Evolutionary conservation across 202 grass and related monocot species (phyloP).

Genomic region (Saccharum hybrid): DNA sequence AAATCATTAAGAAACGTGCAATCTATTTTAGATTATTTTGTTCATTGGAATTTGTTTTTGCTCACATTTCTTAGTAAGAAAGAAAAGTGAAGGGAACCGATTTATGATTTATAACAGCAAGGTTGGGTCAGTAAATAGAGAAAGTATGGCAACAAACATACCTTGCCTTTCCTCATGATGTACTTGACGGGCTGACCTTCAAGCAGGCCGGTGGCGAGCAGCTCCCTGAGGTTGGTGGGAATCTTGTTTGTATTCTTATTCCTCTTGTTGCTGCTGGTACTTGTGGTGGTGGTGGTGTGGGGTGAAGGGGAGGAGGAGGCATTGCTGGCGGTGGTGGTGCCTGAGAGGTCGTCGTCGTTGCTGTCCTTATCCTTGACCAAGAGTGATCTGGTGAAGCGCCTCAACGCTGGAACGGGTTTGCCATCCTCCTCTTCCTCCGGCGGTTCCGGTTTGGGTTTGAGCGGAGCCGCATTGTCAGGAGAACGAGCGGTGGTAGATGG

Average conservation of each 20-base stretch:
- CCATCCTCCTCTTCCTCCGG: slow-evolving; percentile 2
- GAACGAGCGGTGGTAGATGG: background rate
- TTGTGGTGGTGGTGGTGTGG: slow-evolving; percentile 26
- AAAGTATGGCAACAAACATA: no score
- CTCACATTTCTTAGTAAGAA: background rate
- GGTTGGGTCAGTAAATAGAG: no score
- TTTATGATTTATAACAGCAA: background rate
- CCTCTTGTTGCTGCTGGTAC: slow-evolving; percentile 30
- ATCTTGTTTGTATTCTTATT: no score
- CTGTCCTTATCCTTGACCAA: slow-evolving; percentile 52
- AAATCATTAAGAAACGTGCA: background rate
- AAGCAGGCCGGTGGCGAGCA: no score
- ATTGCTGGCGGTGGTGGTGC: slow-evolving; percentile 37
- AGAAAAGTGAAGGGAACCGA: background rate
- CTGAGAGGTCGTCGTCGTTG: slow-evolving; percentile 37
- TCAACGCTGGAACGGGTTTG: background rate
- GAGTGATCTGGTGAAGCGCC: slow-evolving; percentile 69
- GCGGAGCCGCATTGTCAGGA: slow-evolving; percentile 8
- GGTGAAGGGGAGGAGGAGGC: slow-evolving; percentile 39
- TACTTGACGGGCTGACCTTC: no score
- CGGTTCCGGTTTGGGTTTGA: background rate
- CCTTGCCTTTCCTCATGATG: no score
- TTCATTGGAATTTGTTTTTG: background rate
- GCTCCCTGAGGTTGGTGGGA: no score
- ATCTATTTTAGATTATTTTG: background rate